phyloP scores from a whole-genome alignment of 2,329 filamentous ascomycete species.

The Paraconiothyrium brasiliense region DNA sequence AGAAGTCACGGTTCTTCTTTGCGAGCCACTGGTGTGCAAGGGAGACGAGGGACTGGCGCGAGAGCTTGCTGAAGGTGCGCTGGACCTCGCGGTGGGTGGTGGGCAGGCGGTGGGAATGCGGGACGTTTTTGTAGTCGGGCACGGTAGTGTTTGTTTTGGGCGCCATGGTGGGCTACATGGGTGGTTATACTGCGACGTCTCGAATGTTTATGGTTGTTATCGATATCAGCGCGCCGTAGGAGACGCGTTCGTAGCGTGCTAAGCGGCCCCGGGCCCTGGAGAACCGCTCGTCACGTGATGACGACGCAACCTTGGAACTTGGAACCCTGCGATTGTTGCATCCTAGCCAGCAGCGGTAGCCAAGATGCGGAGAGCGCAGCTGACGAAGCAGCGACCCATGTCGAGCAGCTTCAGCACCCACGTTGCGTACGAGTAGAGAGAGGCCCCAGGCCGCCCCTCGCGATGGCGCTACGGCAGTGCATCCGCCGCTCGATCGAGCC shows the following conservation, averaged over 20 bases:
- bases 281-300: slow-evolving; percentile 5
- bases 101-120: slow-evolving; percentile 75
- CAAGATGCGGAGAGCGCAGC: slow-evolving; percentile 7
- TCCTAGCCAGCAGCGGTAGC: neutral
- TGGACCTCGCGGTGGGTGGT: slow-evolving; percentile 70
- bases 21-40: slow-evolving; percentile 82
- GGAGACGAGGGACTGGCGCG: slow-evolving; percentile 75
- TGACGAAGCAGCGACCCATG: neutral
- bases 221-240: slow-evolving; percentile 14
- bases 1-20: slow-evolving; percentile 68
- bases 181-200: slow-evolving; percentile 12
- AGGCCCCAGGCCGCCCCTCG: neutral
- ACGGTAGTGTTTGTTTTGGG: slow-evolving; percentile 62
- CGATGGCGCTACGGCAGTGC: neutral
- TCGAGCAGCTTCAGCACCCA: slow-evolving; percentile 8
- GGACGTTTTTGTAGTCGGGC: slow-evolving; percentile 75
- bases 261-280: neutral
- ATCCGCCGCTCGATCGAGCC: neutral
- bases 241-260: slow-evolving; percentile 1
- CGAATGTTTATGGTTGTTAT: slow-evolving; percentile 16
- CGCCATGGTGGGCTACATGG: slow-evolving; percentile 43
- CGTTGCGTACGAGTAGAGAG: neutral
- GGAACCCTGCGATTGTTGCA: neutral
- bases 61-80: slow-evolving; percentile 74
- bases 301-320: neutral